These are phyloP conservation scores for Aspergillus transmontanensis DNA, from an alignment of 2,329 filamentous ascomycete species.

Conservation along the genomic window DNA sequence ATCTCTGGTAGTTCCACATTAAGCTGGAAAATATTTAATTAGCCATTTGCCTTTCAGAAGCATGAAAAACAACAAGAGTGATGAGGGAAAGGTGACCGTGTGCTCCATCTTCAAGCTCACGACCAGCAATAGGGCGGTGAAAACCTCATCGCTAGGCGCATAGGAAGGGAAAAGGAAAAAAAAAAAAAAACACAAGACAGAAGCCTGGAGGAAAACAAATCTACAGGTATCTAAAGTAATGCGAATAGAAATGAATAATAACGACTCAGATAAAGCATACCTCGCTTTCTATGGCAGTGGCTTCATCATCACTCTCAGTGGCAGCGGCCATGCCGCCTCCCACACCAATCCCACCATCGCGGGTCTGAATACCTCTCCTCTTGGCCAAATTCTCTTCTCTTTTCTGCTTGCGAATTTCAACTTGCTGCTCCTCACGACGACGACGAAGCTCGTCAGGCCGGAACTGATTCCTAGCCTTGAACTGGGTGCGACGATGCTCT, in stretches of 20 bases:
- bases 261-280: slow-evolving; percentile 57
- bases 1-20: slow-evolving; percentile 98
- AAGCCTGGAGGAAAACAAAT: not conserved
- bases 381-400: slow-evolving; percentile 99
- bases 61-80: not conserved
- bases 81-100: slow-evolving; percentile 2
- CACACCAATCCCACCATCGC: slow-evolving; percentile 64
- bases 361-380: slow-evolving; percentile 86
- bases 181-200: slow-evolving; percentile 1
- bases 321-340: slow-evolving; percentile 73
- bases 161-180: slow-evolving; percentile 9
- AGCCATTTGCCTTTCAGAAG: slow-evolving; percentile 18
- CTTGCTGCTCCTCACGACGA: slow-evolving; percentile 97
- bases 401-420: slow-evolving; percentile 98
- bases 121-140: slow-evolving; percentile 37
- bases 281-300: slow-evolving; percentile 91
- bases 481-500: slow-evolving; percentile 97
- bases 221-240: not conserved
- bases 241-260: slow-evolving; percentile 24
- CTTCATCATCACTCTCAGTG: slow-evolving; percentile 96
- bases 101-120: not conserved
- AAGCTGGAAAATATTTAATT: slow-evolving; percentile 60
- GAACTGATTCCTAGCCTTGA: slow-evolving; percentile 99
- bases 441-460: slow-evolving; percentile 98
- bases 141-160: slow-evolving; percentile 28